phyloP scores from a whole-genome alignment of 257 asterid genomes.

The Plantago major region DNA sequence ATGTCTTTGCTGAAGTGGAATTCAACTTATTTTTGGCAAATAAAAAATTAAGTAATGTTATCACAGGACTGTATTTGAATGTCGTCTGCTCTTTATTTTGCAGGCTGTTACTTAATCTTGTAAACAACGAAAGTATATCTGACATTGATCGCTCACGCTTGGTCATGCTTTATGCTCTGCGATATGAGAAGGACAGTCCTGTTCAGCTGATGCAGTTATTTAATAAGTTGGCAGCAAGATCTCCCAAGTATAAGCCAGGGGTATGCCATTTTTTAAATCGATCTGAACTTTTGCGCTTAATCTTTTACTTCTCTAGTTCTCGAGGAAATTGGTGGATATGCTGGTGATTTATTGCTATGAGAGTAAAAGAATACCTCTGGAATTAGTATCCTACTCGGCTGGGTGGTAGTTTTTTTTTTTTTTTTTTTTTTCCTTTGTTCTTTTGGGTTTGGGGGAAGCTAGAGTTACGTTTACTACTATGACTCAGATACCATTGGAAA shows the following conservation, averaged over 20 bases:
- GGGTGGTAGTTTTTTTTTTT: too few species aligned
- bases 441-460: too few species aligned
- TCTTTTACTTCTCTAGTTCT: constrained; percentile 13
- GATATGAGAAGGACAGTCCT: constrained; percentile 95
- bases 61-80: neutral
- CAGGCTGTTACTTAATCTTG: constrained; percentile 92
- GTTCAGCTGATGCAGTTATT: constrained; percentile 97
- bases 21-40: too few species aligned
- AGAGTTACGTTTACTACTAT: too few species aligned
- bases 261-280: constrained; percentile 37
- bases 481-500: too few species aligned
- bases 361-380: too few species aligned
- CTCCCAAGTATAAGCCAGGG: constrained; percentile 98
- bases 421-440: too few species aligned
- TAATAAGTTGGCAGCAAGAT: constrained; percentile 85
- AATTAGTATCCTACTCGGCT: too few species aligned
- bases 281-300: neutral
- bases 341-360: too few species aligned
- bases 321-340: too few species aligned
- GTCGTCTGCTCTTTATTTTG: constrained; percentile 16
- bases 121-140: constrained; percentile 69
- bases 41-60: too few species aligned
- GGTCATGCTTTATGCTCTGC: constrained; percentile 92
- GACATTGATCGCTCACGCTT: constrained; percentile 89
- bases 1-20: too few species aligned